Percentiles rank a stretch among this genome's conserved stretches.
Conservation (phyloP, 2,329 filamentous ascomycete species). For the Bipolaris gigantea region DNA sequence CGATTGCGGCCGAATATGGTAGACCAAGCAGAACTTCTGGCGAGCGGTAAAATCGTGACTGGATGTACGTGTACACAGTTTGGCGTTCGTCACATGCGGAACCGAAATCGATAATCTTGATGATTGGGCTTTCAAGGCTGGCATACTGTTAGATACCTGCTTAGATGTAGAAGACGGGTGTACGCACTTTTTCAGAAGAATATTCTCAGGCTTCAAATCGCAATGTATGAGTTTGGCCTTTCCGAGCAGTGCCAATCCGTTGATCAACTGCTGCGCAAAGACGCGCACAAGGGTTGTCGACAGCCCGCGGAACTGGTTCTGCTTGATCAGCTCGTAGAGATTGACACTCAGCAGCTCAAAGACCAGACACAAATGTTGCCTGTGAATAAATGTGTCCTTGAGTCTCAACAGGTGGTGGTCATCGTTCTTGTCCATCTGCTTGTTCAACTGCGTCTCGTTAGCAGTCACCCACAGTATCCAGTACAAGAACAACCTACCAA, state of each 20-base stretch:
- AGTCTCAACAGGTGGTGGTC: constrained; percentile 93
- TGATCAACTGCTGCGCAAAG: constrained; percentile 94
- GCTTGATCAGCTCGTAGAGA: constrained; percentile 97
- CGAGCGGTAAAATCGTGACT: constrained; percentile 96
- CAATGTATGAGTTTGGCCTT: constrained; percentile 98
- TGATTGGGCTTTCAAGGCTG: constrained; percentile 92
- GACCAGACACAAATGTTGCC: constrained; percentile 93
- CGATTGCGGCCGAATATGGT: constrained; percentile 96
- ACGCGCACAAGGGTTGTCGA: constrained; percentile 96
- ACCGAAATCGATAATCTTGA: constrained; percentile 99
- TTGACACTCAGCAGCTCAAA: constrained; percentile 98
- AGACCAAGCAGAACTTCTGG: constrained; percentile 94
- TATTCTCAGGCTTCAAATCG: constrained; percentile 97
- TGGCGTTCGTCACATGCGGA: constrained; percentile 98
- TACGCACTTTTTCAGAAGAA: constrained; percentile 84
- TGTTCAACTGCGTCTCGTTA: constrained; percentile 70
- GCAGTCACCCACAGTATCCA: constrained; percentile 6
- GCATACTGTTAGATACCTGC: constrained; percentile 14
- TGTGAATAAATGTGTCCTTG: constrained; percentile 97
- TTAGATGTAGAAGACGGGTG: not conserved
- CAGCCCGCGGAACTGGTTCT: constrained; percentile 96
- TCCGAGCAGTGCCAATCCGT: constrained; percentile 87
- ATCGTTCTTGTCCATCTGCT: constrained; percentile 98
- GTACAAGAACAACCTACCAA: constrained; percentile 61
- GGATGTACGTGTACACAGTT: constrained; percentile 98